These are phyloP conservation scores for Saccharomycopsis schoenii DNA, from an alignment of 805 yeast species.

Conservation along the genomic window DNA sequence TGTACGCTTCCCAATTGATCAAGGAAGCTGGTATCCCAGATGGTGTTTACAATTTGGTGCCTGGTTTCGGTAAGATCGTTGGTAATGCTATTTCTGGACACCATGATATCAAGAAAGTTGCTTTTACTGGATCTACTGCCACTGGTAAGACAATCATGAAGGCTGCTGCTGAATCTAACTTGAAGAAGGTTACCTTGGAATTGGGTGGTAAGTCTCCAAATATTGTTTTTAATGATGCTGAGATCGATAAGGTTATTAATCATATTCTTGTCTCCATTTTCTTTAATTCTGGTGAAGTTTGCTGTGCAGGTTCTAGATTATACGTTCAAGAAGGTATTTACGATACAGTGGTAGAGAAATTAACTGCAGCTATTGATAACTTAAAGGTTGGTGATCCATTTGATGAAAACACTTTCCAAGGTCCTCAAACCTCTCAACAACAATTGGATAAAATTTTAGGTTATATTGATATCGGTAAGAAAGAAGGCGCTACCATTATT, in stretches of 20 bases:
- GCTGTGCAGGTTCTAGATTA: slow-evolving; percentile 76
- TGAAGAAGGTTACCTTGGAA: slow-evolving; percentile 74
- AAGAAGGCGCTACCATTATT: slow-evolving; percentile 55
- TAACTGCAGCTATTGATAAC: slow-evolving; percentile 45
- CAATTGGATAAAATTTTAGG: slow-evolving; percentile 62
- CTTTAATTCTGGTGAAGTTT: slow-evolving; percentile 75
- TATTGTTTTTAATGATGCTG: slow-evolving; percentile 62
- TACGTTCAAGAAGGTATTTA: slow-evolving; percentile 65
- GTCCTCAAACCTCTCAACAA: slow-evolving; percentile 65
- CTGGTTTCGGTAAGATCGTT: slow-evolving; percentile 65
- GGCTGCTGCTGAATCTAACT: slow-evolving; percentile 55
- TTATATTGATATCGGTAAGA: slow-evolving; percentile 57
- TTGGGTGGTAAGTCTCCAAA: slow-evolving; percentile 81
- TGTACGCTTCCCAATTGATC: slow-evolving; percentile 49
- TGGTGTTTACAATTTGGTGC: slow-evolving; percentile 65
- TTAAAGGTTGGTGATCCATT: slow-evolving; percentile 71
- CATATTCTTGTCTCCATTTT: slow-evolving; percentile 59
- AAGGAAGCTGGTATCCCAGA: slow-evolving; percentile 65
- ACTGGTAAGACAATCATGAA: slow-evolving; percentile 65
- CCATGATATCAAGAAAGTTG: slow-evolving; percentile 61
- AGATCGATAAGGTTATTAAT: slow-evolving; percentile 40
- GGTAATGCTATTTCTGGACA: slow-evolving; percentile 66
- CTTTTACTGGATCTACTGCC: slow-evolving; percentile 76
- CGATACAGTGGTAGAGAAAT: slow-evolving; percentile 48
- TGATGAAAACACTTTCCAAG: slow-evolving; percentile 56